Base-by-base conservation (phyloP, 2,329 filamentous ascomycete genomes). In the Bertia moriformis region DNA sequence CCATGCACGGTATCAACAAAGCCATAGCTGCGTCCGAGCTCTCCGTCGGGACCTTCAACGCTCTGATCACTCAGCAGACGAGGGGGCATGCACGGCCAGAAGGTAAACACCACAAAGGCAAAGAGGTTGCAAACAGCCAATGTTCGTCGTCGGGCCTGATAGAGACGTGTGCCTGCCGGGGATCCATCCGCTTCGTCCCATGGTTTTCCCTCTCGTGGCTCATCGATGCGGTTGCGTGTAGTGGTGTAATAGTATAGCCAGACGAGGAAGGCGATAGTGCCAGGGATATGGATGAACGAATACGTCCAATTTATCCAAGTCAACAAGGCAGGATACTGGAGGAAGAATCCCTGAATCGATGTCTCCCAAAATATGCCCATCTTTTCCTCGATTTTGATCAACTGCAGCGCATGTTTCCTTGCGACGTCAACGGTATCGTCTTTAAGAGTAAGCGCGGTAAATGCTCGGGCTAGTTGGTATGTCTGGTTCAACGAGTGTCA, bases 391-490 rank as follows among this genome's bases (percentile, higher is more conserved):
- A 79, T 53, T 47, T 71, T 66, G 45, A 85, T 73, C 30, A 85
- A 49, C 53, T 79, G 69, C 1, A 85, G 64, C 3, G 80, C 79
- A 55, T 85, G 80, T 40, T 67, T 64, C 38, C 79, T 71, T 3
- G 80, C 79, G 14, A 80, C 69, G 46, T 82, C 62, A 44, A 84
- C 76, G 1, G 79, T 83, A 18, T 67, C 71, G 51, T 80, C 71
- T 43, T 78, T 66, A 36, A 85, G 68, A 1, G 75, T 81, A 2
- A 85, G 57, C 2, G 80, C 80, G 13, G 74, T 80, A 51, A 84
- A 75, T 17, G 80, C 81, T 40, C 81, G 75, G 18, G 78, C 80
- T 12, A 86, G 58, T 56, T 86, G 81, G 53, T 86, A 86, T 19
- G 82, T 75, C 78, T 83, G 44, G 30, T 40, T 19, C 18, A 12